These are phyloP conservation scores for Tolypocladium amazonense DNA, from an alignment of 2,329 filamentous ascomycete genomes.

Conservation along the genomic window DNA sequence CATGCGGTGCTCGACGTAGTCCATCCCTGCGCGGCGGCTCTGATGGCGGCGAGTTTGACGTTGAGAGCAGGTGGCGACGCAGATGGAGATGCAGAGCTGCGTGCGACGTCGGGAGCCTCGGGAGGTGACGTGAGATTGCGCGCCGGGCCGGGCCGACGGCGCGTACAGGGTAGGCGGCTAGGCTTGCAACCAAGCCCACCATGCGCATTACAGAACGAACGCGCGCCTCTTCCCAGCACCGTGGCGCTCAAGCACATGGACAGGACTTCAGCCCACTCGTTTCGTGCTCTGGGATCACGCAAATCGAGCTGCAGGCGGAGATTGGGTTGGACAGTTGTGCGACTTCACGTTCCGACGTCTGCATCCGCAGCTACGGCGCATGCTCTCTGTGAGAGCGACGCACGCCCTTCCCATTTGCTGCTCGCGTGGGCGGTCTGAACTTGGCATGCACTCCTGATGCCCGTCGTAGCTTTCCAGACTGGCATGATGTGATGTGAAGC, in stretches of 20 bases:
- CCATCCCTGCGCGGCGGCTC: conserved; percentile 27
- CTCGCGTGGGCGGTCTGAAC: neutral
- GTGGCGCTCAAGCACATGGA: neutral
- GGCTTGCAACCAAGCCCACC: neutral
- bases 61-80: neutral
- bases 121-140: neutral
- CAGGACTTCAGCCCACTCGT: neutral
- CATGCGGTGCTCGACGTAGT: conserved; percentile 47
- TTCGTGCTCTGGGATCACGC: neutral
- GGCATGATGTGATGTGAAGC: too few species aligned
- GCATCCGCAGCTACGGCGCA: neutral
- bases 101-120: neutral
- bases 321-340: neutral
- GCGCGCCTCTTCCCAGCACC: neutral
- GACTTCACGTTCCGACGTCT: neutral
- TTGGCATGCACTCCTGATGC: neutral
- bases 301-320: neutral
- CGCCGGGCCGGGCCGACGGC: neutral
- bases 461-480: neutral
- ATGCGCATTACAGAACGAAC: neutral
- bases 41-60: neutral
- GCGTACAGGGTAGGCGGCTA: neutral
- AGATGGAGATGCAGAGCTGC: neutral
- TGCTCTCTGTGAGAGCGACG: neutral
- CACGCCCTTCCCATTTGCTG: neutral